These are phyloP conservation scores for Sclerotinia subarctica DNA, from an alignment of 2,329 filamentous ascomycete species.

Conservation along the genomic window DNA sequence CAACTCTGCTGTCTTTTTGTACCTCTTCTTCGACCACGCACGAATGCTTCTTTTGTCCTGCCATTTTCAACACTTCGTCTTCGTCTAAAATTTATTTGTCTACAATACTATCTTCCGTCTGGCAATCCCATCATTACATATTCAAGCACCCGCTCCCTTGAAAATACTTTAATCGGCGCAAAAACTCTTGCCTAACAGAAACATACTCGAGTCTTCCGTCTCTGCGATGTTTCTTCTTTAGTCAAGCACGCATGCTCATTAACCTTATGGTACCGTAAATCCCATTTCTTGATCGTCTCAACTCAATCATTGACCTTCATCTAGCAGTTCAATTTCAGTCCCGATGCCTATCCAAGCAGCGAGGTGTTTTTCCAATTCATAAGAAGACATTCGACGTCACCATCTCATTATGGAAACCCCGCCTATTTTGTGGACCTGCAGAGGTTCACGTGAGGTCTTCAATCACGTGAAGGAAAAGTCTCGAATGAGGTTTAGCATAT, in stretches of 20 bases:
- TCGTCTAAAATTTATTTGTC: not conserved
- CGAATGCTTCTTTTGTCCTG: not conserved
- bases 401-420: no score
- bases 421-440: no score
- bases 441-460: no score
- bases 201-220: not conserved
- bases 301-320: not conserved
- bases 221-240: not conserved
- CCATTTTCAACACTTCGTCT: not conserved
- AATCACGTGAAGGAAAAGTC: no score
- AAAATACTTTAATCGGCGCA: not conserved
- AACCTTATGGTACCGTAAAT: not conserved
- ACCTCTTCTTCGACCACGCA: not conserved
- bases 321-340: not conserved
- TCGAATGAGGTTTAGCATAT: no score
- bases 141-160: not conserved
- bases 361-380: not conserved
- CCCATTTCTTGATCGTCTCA: no score
- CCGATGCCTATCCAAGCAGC: not conserved
- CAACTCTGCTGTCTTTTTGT: not conserved
- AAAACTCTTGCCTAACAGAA: no score
- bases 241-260: not conserved
- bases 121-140: not conserved
- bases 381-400: not conserved
- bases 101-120: no score